Conservation (phyloP, 202 grass and related monocot species). For the Elaeis oleifera region DNA sequence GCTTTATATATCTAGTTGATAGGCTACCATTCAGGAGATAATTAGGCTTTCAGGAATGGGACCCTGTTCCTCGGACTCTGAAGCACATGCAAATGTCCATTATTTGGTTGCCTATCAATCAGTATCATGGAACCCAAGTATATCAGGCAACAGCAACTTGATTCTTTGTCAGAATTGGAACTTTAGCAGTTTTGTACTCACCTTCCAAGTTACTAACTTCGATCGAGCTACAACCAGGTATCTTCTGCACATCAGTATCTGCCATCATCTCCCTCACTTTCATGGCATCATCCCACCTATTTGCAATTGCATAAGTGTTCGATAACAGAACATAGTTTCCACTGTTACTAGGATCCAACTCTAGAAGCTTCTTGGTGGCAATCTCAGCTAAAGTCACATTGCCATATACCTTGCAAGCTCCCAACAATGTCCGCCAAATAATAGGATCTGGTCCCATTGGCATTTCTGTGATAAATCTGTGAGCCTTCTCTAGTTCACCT, state of each 20-base stretch:
- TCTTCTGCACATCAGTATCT: constrained; percentile 28
- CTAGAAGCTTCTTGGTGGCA: constrained; percentile 24
- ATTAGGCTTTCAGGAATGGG: too few species aligned
- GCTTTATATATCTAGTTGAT: too few species aligned
- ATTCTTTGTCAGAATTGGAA: not conserved
- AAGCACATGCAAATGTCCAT: too few species aligned
- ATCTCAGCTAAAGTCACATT: constrained; percentile 36
- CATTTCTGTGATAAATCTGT: constrained; percentile 32
- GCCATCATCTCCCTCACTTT: constrained; percentile 27
- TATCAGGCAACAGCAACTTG: too few species aligned
- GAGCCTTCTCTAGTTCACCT: constrained; percentile 28
- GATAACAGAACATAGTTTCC: constrained; percentile 29
- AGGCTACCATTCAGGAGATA: too few species aligned
- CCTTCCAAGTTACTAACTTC: constrained; percentile 1
- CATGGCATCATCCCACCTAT: constrained; percentile 36
- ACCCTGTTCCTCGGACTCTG: too few species aligned
- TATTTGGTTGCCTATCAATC: too few species aligned
- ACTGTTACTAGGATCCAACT: constrained; percentile 30
- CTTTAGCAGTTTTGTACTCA: not conserved
- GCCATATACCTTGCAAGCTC: constrained; percentile 31
- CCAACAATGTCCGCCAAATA: constrained; percentile 45
- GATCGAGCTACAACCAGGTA: constrained; percentile 33
- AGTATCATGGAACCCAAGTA: too few species aligned
- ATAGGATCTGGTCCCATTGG: constrained; percentile 30
- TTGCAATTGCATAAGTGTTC: constrained; percentile 34